Base-by-base conservation (phyloP, 2,329 filamentous ascomycete genomes). In the Colletotrichum salicis region DNA sequence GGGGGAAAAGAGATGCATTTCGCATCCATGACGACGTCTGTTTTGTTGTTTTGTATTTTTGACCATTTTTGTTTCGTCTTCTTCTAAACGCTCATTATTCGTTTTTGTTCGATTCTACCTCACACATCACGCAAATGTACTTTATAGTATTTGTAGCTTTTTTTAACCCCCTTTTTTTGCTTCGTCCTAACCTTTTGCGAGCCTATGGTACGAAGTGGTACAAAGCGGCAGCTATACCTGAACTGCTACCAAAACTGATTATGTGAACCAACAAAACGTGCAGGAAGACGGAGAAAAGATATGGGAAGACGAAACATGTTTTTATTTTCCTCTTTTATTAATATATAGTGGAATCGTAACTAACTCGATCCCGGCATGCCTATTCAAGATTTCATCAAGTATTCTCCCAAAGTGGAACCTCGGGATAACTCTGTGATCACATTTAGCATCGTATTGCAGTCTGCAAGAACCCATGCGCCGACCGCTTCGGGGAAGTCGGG, bases 21-120 rank as follows among this genome's bases (percentile, higher is more conserved):
- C 41, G 45, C 69, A 71, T 69, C 58, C n/a, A 59, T 33, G 41
- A 71, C 63, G 64, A 71, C 31, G 33, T 68, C 58, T 57, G 41
- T 24, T 51, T 41, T 54, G 13, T 41, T 41, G 1, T 29, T n/a
- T 41, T 56, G 55, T 55, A 24, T 35, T 31, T 33, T 62, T 55
- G 24, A n/a, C 15, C 31, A 11, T 29, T 29, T 56, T 61, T n/a
- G 22, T 29, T 29, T 63, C 22, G 12, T 59, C 0, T 24, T 35
- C 4, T 35, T 19, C 10, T 62, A n/a, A 48, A 19, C 41, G 19
- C 41, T 48, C 41, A 48, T 11, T 48, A 48, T 22, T 24, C 12
- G 5, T 35, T 63, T 58, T 58, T 41, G n/a, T 64, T 56, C 52
- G 12, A 54, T 24, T 51, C 11, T 54, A 3, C 41, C 13, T n/a